Percentiles rank a stretch among this genome's conserved stretches.
These are phyloP conservation scores for Fusarium sublunatum DNA, from an alignment of 2,329 filamentous ascomycete genomes.

Conservation along the genomic window DNA sequence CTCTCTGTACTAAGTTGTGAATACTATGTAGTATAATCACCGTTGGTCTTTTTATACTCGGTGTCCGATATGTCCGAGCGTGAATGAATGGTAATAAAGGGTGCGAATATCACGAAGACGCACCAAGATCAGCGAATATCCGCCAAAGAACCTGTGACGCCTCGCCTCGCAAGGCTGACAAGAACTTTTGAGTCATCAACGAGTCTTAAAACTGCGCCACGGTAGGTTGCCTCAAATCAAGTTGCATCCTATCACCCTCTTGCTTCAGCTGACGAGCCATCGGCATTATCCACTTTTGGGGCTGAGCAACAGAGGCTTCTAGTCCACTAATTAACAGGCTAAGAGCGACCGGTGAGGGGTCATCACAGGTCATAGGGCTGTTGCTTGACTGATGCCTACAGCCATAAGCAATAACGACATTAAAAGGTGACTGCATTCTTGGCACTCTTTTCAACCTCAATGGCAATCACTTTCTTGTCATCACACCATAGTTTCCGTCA, in stretches of 20 bases:
- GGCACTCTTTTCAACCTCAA: slow-evolving; percentile 1
- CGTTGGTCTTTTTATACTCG: background rate
- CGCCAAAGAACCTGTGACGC: background rate
- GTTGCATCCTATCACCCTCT: background rate
- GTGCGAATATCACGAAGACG: background rate
- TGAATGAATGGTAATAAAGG: background rate
- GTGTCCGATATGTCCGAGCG: slow-evolving; percentile 18
- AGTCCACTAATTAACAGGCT: background rate
- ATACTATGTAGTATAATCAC: no score
- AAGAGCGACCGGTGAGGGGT: slow-evolving; percentile 8
- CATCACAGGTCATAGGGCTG: slow-evolving; percentile 6
- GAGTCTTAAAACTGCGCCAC: background rate
- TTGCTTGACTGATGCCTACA: slow-evolving; percentile 1
- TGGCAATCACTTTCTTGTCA: no score
- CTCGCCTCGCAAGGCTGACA: slow-evolving; percentile 20
- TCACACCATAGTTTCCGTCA: background rate
- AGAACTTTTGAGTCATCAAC: background rate
- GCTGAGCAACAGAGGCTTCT: slow-evolving; percentile 11
- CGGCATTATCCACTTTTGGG: slow-evolving; percentile 15
- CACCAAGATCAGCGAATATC: background rate
- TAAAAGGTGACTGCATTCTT: background rate
- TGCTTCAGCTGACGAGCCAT: background rate
- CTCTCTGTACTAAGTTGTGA: no score
- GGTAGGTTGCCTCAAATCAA: background rate
- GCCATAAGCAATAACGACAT: slow-evolving; percentile 5